Evolutionary conservation across 345 rosid species (phyloP).

Genomic region (Iberis pinnata): DNA sequence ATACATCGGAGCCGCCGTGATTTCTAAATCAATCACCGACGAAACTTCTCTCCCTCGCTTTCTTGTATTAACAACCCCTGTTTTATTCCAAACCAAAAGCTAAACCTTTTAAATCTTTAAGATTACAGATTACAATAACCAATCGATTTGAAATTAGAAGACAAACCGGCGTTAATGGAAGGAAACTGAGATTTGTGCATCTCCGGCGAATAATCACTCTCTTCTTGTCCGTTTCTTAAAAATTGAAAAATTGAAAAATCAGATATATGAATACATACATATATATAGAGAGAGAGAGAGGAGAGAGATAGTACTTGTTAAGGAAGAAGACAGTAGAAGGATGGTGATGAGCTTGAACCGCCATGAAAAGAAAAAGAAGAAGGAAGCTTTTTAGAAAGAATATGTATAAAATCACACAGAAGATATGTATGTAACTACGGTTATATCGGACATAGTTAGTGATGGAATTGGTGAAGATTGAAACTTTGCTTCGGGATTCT

Average conservation of each 20-base stretch:
- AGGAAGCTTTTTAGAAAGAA: slow-evolving; percentile 11
- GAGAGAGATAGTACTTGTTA: slow-evolving; percentile 40
- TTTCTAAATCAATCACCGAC: slow-evolving; percentile 25
- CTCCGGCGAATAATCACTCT: slow-evolving; percentile 48
- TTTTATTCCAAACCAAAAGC: slow-evolving; percentile 7
- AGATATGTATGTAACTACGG: slow-evolving; percentile 19
- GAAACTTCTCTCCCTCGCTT: slow-evolving; percentile 58
- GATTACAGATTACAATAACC: not conserved
- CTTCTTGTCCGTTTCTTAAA: slow-evolving; percentile 63
- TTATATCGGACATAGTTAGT: slow-evolving; percentile 14
- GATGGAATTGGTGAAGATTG: slow-evolving; percentile 3
- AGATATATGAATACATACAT: not conserved
- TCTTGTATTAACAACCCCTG: slow-evolving; percentile 36
- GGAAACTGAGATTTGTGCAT: slow-evolving; percentile 30
- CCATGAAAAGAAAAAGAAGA: slow-evolving; percentile 40
- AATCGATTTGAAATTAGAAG: not conserved
- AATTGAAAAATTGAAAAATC: slow-evolving; percentile 19
- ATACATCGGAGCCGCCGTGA: slow-evolving; percentile 23
- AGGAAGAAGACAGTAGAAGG: slow-evolving; percentile 71
- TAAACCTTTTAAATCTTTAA: not conserved
- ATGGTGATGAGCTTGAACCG: slow-evolving; percentile 86
- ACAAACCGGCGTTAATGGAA: slow-evolving; percentile 21
- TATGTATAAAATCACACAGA: slow-evolving; percentile 10
- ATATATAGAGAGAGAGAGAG: not conserved
- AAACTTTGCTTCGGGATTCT: slow-evolving; percentile 21